A percentile compares a stretch with the other conserved stretches of the same genome.
Evolutionary conservation across 345 rosid species (phyloP).

Genomic region (Excoecaria agallocha): DNA sequence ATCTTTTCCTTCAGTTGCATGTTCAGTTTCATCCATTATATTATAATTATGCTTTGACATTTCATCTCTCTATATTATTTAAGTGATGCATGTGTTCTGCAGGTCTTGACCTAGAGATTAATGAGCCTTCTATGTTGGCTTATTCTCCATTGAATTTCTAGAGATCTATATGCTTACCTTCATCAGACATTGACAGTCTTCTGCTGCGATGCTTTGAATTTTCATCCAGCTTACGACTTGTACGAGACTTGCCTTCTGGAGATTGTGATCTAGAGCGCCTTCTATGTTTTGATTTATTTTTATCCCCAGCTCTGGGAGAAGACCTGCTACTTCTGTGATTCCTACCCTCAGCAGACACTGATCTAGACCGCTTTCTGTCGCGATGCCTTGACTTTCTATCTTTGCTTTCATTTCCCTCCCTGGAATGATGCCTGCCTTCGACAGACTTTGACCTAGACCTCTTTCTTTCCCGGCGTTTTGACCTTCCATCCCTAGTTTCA

Average conservation of each 20-base stretch:
- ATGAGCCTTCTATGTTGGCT: slow-evolving; percentile 36
- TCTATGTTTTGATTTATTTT: slow-evolving; percentile 46
- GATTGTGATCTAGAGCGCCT: slow-evolving; percentile 55
- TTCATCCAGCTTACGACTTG: slow-evolving; percentile 42
- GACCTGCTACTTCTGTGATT: slow-evolving; percentile 45
- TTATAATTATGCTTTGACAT: slow-evolving; percentile 8
- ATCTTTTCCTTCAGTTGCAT: slow-evolving; percentile 18
- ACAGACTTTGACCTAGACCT: slow-evolving; percentile 71
- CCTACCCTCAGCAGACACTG: slow-evolving; percentile 56
- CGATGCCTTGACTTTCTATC: slow-evolving; percentile 53
- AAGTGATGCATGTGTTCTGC: slow-evolving; percentile 32
- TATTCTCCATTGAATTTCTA: slow-evolving; percentile 38
- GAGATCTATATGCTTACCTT: slow-evolving; percentile 35
- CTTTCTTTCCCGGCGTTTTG: slow-evolving; percentile 46
- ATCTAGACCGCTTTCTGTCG: slow-evolving; percentile 60
- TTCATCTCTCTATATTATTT: slow-evolving; percentile 21
- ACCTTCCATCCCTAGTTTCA: slow-evolving; percentile 41
- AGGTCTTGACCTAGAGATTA: slow-evolving; percentile 40
- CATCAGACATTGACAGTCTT: slow-evolving; percentile 46
- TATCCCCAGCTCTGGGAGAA: slow-evolving; percentile 52
- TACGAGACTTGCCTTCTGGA: slow-evolving; percentile 40
- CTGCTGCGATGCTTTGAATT: slow-evolving; percentile 45
- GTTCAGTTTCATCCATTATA: slow-evolving; percentile 15
- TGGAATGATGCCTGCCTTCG: slow-evolving; percentile 43
- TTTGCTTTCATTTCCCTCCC: slow-evolving; percentile 42